Base-by-base conservation (phyloP, 2,329 filamentous ascomycete genomes). In the Apiospora koreana region DNA sequence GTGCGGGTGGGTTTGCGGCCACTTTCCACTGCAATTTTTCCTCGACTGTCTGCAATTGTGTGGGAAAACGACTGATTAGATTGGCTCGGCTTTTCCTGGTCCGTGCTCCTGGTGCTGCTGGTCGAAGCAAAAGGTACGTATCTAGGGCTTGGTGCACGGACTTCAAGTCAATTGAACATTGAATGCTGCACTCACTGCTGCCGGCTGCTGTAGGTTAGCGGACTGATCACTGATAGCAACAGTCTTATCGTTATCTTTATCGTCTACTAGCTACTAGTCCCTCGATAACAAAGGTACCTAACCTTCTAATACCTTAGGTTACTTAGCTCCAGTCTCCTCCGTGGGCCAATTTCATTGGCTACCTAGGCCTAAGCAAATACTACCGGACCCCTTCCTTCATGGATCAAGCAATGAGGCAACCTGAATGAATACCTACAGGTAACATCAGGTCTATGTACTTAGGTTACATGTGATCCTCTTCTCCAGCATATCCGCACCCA, bases 101-200 rank as follows among this genome's bases (percentile, higher is more conserved):
- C 54, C 54, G 54, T 62, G 31, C 54, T 10, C 6, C 2, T 38
- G 54, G 54, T 62, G 31, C 54, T 10, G 9, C 2, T 38, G 54
- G 18, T 10, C 18, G 2, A 7, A 31, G 38, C 12, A 67, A 67
- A 28, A 54, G 31, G 66, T 68, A 68, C 66, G 66, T 68, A 68
- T 66, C 64, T 70, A 66, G 69, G 69, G 64, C 64, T 62, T 54
- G 50, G 54, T 68, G 54, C 45, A 50, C 43, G 69, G 48, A 42
- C 46, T 68, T 25, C n/a, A 31, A 16, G 38, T 18, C 12, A 23
- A 35, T 25, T 10, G 23, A 23, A n/a, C 38, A 14, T n/a, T n/a
- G n/a, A n/a, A n/a, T n/a, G n/a, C n/a, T n/a, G n/a, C n/a, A n/a
- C n/a, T n/a, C n/a, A n/a, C n/a, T n/a, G n/a, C n/a, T n/a, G n/a